Percentiles rank a stretch among this genome's conserved stretches.
Evolutionary conservation across 2,329 filamentous ascomycete genomes (phyloP).

Genomic region (Fusarium sp.): DNA sequence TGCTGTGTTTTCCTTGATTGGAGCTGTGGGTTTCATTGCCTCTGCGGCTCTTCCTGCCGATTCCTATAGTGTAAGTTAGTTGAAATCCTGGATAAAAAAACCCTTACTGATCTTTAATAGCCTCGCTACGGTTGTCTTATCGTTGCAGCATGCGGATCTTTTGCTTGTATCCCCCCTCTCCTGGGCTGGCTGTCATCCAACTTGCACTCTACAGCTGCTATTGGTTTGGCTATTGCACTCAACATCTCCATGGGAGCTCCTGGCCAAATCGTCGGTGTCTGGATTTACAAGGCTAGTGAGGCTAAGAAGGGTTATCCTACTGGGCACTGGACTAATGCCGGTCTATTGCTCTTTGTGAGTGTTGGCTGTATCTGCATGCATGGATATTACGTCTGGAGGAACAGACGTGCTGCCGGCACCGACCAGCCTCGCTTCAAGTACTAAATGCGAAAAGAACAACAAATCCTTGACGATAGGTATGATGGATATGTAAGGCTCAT

Average conservation of each 20-base stretch:
- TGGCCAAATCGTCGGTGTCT: constrained; percentile 76
- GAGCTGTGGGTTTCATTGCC: constrained; percentile 62
- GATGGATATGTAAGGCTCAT: no score
- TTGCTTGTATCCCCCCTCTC: constrained; percentile 73
- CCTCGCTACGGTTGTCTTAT: constrained; percentile 74
- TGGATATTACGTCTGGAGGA: constrained; percentile 63
- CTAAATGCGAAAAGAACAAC: neutral
- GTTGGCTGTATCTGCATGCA: constrained; percentile 64
- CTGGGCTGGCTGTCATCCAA: constrained; percentile 76
- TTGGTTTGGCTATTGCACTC: constrained; percentile 73
- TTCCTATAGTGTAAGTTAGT: constrained; percentile 55
- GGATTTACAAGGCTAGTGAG: constrained; percentile 76
- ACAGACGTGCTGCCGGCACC: constrained; percentile 41
- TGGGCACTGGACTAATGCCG: constrained; percentile 74
- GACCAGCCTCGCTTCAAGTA: constrained; percentile 36
- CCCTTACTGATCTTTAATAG: constrained; percentile 13
- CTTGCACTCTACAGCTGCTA: constrained; percentile 68
- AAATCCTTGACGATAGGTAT: no score
- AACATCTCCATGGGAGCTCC: constrained; percentile 73
- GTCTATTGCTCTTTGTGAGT: constrained; percentile 66
- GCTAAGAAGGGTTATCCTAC: constrained; percentile 70
- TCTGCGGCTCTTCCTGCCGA: constrained; percentile 70
- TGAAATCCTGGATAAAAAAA: fast-evolving
- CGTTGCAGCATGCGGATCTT: constrained; percentile 70
- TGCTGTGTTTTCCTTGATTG: constrained; percentile 56